Percentiles rank a stretch among this genome's conserved stretches.
These are phyloP conservation scores for Leucoagaricus sp. DNA, from an alignment of 1,284 basidiomycete species.

Conservation along the genomic window DNA sequence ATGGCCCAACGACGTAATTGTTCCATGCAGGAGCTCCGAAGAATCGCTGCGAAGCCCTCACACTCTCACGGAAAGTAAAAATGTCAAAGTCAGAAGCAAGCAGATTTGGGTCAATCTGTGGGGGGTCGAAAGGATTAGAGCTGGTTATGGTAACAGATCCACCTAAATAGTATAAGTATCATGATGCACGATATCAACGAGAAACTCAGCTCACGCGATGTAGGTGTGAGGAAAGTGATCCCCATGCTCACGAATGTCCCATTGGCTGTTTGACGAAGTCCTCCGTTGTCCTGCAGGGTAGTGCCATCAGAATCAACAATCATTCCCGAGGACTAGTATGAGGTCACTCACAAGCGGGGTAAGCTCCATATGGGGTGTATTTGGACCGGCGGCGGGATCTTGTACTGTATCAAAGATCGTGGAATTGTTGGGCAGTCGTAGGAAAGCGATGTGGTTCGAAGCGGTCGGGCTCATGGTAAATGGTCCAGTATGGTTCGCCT, in stretches of 20 bases:
- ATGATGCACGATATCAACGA: neutral
- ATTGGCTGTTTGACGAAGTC: neutral
- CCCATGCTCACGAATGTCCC: conserved; percentile 8
- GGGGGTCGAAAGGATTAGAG: conserved; percentile 36
- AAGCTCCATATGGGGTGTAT: conserved; percentile 26
- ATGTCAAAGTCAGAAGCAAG: conserved; percentile 39
- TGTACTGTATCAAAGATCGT: conserved; percentile 10
- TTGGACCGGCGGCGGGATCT: conserved; percentile 25
- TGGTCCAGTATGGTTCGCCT: conserved; percentile 21
- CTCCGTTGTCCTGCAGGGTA: conserved; percentile 10
- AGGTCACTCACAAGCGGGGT: conserved; percentile 20
- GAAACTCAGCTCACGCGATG: conserved; percentile 5
- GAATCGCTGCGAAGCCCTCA: conserved; percentile 12
- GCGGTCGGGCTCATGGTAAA: conserved; percentile 17
- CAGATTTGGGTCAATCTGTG: conserved; percentile 39
- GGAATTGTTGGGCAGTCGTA: conserved; percentile 18
- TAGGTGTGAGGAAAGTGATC: conserved; percentile 15
- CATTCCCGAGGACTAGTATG: neutral
- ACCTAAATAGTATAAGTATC: conserved; percentile 21
- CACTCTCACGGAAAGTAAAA: conserved; percentile 30
- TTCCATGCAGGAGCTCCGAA: conserved; percentile 14
- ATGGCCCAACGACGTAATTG: conserved; percentile 23
- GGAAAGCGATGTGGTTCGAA: conserved; percentile 21
- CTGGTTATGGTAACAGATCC: conserved; percentile 35
- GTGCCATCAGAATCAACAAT: neutral